Evolutionary conservation across 2,329 filamentous ascomycete genomes (phyloP).

Genomic region (Fusarium longipes): DNA sequence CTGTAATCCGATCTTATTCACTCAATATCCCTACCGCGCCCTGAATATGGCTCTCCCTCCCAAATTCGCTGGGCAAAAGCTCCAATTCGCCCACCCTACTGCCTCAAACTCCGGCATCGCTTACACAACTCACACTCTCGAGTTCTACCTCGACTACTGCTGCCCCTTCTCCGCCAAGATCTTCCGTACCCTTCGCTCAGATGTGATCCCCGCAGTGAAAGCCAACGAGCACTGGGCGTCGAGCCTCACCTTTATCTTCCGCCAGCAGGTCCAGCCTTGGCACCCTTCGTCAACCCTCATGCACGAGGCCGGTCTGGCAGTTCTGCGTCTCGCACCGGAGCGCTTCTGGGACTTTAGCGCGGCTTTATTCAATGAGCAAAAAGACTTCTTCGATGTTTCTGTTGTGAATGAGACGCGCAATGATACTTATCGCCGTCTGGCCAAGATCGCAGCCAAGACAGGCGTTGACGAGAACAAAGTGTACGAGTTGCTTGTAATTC

Average conservation of each 20-base stretch:
- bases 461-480: constrained; percentile 78
- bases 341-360: constrained; percentile 85
- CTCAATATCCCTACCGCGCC: neutral
- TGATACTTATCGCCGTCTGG: constrained; percentile 81
- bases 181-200: constrained; percentile 79
- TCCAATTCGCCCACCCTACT: constrained; percentile 60
- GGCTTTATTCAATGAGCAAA: constrained; percentile 73
- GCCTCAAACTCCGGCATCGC: constrained; percentile 52
- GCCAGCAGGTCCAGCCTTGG: constrained; percentile 94
- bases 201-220: constrained; percentile 73
- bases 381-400: constrained; percentile 83
- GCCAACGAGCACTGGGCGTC: constrained; percentile 65
- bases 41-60: constrained; percentile 77
- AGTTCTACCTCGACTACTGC: constrained; percentile 86
- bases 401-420: constrained; percentile 89
- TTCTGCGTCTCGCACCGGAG: constrained; percentile 74
- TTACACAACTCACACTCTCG: constrained; percentile 67
- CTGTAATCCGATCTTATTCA: neutral
- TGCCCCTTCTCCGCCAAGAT: constrained; percentile 78
- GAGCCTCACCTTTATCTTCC: constrained; percentile 81
- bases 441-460: constrained; percentile 74
- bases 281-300: constrained; percentile 85
- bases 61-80: constrained; percentile 79
- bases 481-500: constrained; percentile 74
- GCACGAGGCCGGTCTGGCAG: constrained; percentile 87